Evolutionary conservation across 352 stramenopile species (phyloP).

Genomic region (Pilasporangium apinafurcum): DNA sequence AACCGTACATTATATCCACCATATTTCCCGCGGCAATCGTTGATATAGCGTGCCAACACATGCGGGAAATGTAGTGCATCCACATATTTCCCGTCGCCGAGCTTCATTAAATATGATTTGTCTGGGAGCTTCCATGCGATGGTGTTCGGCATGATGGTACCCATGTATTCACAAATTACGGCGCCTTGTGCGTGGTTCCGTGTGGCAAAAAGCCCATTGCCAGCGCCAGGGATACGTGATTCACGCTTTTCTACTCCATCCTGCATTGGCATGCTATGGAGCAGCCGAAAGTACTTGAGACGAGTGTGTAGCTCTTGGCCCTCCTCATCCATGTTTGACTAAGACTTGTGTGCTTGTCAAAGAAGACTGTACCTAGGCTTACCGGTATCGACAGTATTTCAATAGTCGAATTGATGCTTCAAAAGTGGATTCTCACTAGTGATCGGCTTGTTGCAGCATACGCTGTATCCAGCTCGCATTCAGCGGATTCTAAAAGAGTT

Average conservation of each 20-base stretch:
- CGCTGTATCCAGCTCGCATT: too few relatives aligned
- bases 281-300: constrained; percentile 16
- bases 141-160: constrained; percentile 16
- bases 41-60: constrained; percentile 71
- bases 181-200: constrained; percentile 11
- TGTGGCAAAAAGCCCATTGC: constrained; percentile 46
- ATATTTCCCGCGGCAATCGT: constrained; percentile 54
- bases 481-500: too few relatives aligned
- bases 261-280: constrained; percentile 5
- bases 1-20: constrained; percentile 75
- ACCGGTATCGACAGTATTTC: too few relatives aligned
- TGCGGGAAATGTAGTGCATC: constrained; percentile 42
- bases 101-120: constrained; percentile 78
- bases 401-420: too few relatives aligned
- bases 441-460: too few relatives aligned
- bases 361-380: too few relatives aligned
- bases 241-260: constrained; percentile 30
- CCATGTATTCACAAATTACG: constrained; percentile 40
- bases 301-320: constrained; percentile 9
- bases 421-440: too few relatives aligned
- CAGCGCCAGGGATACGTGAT: constrained; percentile 46
- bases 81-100: constrained; percentile 73
- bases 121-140: constrained; percentile 49
- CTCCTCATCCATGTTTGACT: constrained; percentile 9
- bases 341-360: too few relatives aligned